Base-by-base conservation (phyloP, 139 green algal genomes). In the Pseudopediastrum boryanum region DNA sequence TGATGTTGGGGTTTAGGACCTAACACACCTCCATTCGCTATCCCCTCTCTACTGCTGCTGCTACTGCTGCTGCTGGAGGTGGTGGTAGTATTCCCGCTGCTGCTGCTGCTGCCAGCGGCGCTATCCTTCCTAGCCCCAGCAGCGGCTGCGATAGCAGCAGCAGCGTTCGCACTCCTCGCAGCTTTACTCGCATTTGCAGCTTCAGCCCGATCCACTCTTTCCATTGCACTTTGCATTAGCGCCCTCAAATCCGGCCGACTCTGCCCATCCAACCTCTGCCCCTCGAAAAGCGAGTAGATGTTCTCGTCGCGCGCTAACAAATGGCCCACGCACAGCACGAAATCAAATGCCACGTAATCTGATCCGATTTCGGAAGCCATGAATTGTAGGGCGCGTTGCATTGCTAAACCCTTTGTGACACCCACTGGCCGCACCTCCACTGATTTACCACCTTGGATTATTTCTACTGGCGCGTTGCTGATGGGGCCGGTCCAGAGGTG, bases 401-500 rank as follows among this genome's bases (percentile, higher is more conserved):
- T 96, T 5, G 92, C 92, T 25, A 93, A 70, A 35, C 96, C 96
- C 89, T 99, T 99, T 74, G 89, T 95, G 29, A 99, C 88, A 42
- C 96, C 95, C 23, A 98, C 91, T n/a, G 96, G 94, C 19, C 96
- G 89, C 77, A 88, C 86, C 79, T 90, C 88, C n/a, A 93, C 84
- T 48, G 65, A 84, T 39, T 76, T 78, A 27, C 70, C 77, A 7
- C 89, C 93, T 76, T 94, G 90, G 42, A 99, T 92, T 48, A 99
- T 97, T 80, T 99, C 97, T 44, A 99, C 94, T 4, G 94, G 91
- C 0, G 95, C 93, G 77, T 98, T 99, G 83, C 88, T 95, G 86
- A 99, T 99, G 74, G 97, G 94, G 1, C 97, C 96, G 2, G 95
- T 98, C 90, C 95, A 98, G 79, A 99, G 89, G 85, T 99, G 97